Percentiles rank a stretch among this genome's conserved stretches.
These are phyloP conservation scores for Eucalyptus paniculata DNA, from an alignment of 345 rosid genomes.

Conservation along the genomic window DNA sequence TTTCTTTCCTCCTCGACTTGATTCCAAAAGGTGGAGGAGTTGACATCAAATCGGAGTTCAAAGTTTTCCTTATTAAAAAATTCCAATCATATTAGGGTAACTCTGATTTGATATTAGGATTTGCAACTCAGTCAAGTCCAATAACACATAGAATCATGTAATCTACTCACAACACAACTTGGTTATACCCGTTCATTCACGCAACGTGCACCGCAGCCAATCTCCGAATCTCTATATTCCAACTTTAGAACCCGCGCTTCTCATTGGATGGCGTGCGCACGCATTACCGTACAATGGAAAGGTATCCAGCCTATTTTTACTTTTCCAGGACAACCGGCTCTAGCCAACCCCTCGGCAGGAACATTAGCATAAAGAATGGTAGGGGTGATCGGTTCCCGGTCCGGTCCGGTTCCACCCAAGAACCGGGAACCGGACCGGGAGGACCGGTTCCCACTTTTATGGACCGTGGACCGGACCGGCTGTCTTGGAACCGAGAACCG, in stretches of 20 bases:
- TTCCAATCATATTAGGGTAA: background rate
- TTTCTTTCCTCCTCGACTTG: accelerated
- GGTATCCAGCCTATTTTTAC: accelerated
- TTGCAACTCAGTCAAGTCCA: accelerated
- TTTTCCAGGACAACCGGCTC: background rate
- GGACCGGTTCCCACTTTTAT: no score
- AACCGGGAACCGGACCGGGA: no score
- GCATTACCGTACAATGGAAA: background rate
- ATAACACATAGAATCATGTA: background rate
- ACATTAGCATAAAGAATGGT: background rate
- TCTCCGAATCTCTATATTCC: background rate
- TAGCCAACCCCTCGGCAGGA: background rate
- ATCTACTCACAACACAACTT: accelerated
- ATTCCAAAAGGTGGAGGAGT: background rate
- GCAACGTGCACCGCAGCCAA: accelerated
- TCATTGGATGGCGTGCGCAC: background rate
- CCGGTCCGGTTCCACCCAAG: no score
- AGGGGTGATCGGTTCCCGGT: no score
- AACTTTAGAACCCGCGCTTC: background rate
- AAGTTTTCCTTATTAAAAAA: background rate
- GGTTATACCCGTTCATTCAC: no score
- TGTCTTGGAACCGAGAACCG: no score
- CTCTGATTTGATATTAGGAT: no score
- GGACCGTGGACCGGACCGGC: no score
- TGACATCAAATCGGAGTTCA: accelerated